Evolutionary conservation across 2,329 filamentous ascomycete species (phyloP), one percentile per base, ranked within the genome.

Genomic region (Neopestalotiopsis rosae): DNA sequence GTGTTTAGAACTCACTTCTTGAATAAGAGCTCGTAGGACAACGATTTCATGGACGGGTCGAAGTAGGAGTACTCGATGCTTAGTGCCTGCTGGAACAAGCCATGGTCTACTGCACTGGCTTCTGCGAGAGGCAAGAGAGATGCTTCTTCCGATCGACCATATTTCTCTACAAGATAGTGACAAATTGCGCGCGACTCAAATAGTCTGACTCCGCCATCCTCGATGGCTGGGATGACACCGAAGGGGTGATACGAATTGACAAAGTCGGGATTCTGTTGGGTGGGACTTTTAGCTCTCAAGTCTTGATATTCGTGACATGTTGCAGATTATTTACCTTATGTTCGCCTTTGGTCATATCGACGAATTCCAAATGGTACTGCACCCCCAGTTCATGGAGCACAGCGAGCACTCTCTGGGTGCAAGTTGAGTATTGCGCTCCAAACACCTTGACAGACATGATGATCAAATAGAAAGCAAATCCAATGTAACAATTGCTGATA

Each of bases 11-110:
- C 57, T 59, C 9, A 59, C 30, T 59, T 9, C 5, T 59, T 59
- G 30, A 59, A 59, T 17, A 59, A 32, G 14, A 59, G 57, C 57
- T 59, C 57, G 7, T 59, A 32, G 12, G 57, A 59, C 57, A 59
- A 12, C 7, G 57, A 24, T 24, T 59, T 59, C 57, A 59, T 59
- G 1, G 57, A 24, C 24, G 30, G 57, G 14, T 32, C 57, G 17
- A 59, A 59, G 17, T 59, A 59, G 30, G 57, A 59, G 30, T 59
- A 32, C 14, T 32, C 57, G 30, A 59, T 20, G 5, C 57, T 59
- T 24, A 32, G 17, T 28, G 57, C 57, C 57, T 59, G 57, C 20
- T 59, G 20, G 20, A 30, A 59, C 13, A 59, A 12, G 24, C 57
- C 57, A 30, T 32, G 20, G 4, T 1, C 24, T 30, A 20, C 30